Evolutionary conservation across 805 yeast species (phyloP), one percentile per base, ranked within the genome.

Genomic region (Starmerella potacharoeniae): DNA sequence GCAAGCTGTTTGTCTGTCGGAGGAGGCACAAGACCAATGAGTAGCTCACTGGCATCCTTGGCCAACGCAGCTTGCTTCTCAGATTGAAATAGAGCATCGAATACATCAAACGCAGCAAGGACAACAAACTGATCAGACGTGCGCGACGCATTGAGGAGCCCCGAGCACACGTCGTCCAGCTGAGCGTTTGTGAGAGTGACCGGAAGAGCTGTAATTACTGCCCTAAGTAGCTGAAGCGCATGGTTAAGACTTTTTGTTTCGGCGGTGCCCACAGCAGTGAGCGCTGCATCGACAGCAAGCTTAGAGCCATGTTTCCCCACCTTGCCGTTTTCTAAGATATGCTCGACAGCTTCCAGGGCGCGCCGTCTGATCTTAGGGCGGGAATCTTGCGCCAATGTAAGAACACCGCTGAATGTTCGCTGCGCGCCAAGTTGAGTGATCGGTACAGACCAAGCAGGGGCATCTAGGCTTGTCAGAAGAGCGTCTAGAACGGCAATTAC

Each of bases 321-420:
- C 9, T 82, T 81, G 3, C 86, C 83, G 58, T 77, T 77, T 2
- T 71, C 60, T 57, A 93, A 72, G 34, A 93, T 73, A 3, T 74
- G 76, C 49, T 76, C 71, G n/a, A 93, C 76, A 1, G 97, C 86
- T 55, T 93, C 98, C 64, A 83, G 84, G 1, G 97, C 95, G 73
- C 97, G 83, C 77, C 85, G 87, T 68, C 98, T 81, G 11, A 93
- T 95, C 65, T 93, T 93, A 39, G 98, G 98, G 66, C 97, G 80
- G 47, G 85, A 84, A 69, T 93, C 97, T 44, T 86, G 71, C 0
- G 91, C 80, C 58, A 88, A 75, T n/a, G 85, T 79, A 22, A 68
- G 55, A 22, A 64, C 53, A 35, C 64, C 65, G n/a, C 62, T 56
- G 34, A 61, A 49, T 4, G 63, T 58, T 22, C 67, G 62, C 44